A percentile compares a stretch with the other conserved stretches of the same genome.
These are phyloP conservation scores for Fusarium verticillioides DNA, from an alignment of 2,329 filamentous ascomycete species.

Conservation along the genomic window DNA sequence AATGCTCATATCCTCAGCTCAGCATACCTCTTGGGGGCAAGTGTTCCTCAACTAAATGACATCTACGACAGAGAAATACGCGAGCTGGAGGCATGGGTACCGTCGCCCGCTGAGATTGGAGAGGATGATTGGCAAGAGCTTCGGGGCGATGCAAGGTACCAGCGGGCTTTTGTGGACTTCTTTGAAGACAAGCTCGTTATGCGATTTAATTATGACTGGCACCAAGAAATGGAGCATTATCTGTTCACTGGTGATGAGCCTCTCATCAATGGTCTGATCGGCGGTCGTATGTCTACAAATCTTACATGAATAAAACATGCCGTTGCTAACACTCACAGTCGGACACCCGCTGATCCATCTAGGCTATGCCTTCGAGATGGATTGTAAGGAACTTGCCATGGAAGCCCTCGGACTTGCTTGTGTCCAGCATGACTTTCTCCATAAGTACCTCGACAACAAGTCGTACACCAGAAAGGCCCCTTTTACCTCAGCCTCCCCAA, in stretches of 20 bases:
- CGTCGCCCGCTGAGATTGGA: slow-evolving; percentile 86
- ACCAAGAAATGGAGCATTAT: slow-evolving; percentile 78
- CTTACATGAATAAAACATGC: not conserved
- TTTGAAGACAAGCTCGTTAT: slow-evolving; percentile 90
- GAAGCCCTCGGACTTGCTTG: slow-evolving; percentile 81
- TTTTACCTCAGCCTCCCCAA: slow-evolving; percentile 69
- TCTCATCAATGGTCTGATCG: slow-evolving; percentile 81
- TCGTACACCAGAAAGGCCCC: slow-evolving; percentile 74
- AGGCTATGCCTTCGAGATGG: slow-evolving; percentile 91
- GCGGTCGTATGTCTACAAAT: slow-evolving; percentile 70
- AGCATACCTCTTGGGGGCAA: slow-evolving; percentile 85
- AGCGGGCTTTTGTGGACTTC: slow-evolving; percentile 92
- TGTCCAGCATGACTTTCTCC: slow-evolving; percentile 67
- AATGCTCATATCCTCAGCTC: slow-evolving; percentile 84
- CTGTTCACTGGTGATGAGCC: slow-evolving; percentile 80
- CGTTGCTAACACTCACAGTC: slow-evolving; percentile 61
- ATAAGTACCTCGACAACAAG: slow-evolving; percentile 77
- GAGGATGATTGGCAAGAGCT: slow-evolving; percentile 88
- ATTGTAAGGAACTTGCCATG: slow-evolving; percentile 85
- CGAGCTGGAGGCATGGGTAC: slow-evolving; percentile 80
- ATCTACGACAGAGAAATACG: slow-evolving; percentile 84
- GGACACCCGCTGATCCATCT: slow-evolving; percentile 94
- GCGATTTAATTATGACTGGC: slow-evolving; percentile 84
- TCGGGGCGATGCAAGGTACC: slow-evolving; percentile 81
- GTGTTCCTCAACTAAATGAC: slow-evolving; percentile 75